Evolutionary conservation across 768 basidiomycete species (phyloP).

Genomic region (Termitomyces eurrhizus): DNA sequence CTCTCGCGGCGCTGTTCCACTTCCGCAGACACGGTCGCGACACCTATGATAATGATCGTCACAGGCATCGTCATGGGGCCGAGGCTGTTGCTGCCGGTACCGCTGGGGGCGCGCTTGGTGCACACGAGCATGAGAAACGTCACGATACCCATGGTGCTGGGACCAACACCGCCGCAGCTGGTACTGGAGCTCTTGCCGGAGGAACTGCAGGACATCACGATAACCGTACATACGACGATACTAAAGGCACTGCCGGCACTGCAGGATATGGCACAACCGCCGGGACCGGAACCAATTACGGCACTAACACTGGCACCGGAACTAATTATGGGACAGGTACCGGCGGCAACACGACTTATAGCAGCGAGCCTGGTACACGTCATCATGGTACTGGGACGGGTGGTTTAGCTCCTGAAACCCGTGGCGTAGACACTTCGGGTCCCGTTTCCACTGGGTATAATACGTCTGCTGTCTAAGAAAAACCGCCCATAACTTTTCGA

Average conservation of each 20-base stretch:
- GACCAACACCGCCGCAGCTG: background rate
- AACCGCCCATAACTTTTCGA: no score
- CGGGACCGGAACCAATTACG: background rate
- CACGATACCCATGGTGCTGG: background rate
- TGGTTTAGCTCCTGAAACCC: background rate
- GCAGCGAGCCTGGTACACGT: background rate
- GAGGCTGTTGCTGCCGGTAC: conserved; percentile 7
- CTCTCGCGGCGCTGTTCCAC: conserved; percentile 22
- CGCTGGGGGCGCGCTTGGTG: background rate
- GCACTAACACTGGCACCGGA: background rate
- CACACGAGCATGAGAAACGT: background rate
- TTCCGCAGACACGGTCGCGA: background rate
- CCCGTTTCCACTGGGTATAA: background rate
- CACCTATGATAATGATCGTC: background rate
- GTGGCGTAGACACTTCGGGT: background rate
- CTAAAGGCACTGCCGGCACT: background rate
- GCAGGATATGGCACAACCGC: background rate
- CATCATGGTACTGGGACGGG: background rate
- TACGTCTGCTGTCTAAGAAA: background rate
- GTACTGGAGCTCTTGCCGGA: background rate
- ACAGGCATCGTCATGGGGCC: background rate
- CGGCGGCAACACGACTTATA: background rate
- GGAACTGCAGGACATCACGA: background rate
- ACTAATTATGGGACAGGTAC: background rate
- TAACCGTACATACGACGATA: background rate